These are phyloP conservation scores for Picocystis sp. DNA, from an alignment of 163 green algal species.

Conservation along the genomic window DNA sequence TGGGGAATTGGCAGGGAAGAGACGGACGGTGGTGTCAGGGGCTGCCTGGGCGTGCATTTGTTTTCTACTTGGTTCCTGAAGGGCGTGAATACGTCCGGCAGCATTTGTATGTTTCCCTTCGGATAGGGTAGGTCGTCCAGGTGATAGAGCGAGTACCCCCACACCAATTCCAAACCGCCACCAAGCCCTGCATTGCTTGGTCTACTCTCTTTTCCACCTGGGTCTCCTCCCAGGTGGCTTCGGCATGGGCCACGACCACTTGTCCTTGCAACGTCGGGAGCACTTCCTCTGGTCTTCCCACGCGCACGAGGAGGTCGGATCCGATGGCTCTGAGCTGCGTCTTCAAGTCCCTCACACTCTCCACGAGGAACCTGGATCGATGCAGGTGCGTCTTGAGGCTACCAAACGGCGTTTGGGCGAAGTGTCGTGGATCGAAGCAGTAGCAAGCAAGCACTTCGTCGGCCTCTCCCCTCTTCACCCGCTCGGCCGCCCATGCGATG, in stretches of 20 bases:
- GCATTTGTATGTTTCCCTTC: constrained; percentile 1
- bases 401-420: constrained; percentile 30
- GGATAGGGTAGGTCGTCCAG: constrained; percentile 61
- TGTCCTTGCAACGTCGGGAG: constrained; percentile 21
- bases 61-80: constrained; percentile 68
- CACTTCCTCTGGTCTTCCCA: constrained; percentile 55
- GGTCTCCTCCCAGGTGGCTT: constrained; percentile 70
- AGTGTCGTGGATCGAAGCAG: constrained; percentile 71
- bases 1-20: too few relatives aligned
- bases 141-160: constrained; percentile 72
- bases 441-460: constrained; percentile 79
- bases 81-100: constrained; percentile 72
- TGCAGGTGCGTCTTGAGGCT: constrained; percentile 49
- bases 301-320: constrained; percentile 52
- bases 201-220: constrained; percentile 34
- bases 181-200: constrained; percentile 17
- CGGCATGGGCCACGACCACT: constrained; percentile 29
- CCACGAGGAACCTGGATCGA: constrained; percentile 60
- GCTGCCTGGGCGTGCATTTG: constrained; percentile 25
- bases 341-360: constrained; percentile 67
- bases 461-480: constrained; percentile 2
- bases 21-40: constrained; percentile 28
- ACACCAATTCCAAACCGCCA: constrained; percentile 41
- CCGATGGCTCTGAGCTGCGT: constrained; percentile 24
- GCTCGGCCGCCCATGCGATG: constrained; percentile 7